Base-by-base conservation (phyloP, 306 rosid genomes). In the Astragalus glycyphyllos region DNA sequence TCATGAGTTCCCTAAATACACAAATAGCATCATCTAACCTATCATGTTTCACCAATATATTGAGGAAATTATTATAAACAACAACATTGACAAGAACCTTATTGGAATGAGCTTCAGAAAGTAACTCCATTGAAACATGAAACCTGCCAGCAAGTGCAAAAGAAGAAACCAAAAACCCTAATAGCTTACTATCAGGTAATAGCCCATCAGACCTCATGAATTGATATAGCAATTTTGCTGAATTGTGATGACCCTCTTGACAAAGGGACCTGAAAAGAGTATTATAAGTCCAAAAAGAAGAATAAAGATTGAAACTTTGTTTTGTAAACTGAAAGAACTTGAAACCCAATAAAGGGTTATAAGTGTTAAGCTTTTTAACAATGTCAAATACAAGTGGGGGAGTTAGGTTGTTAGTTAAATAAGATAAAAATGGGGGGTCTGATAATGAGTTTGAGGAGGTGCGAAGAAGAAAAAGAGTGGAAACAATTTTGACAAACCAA, bases 401-500 rank as follows among this genome's bases (percentile, higher is more conserved):
- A 10, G 84, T 88, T 73, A 88, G 81, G 65, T 86, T 79, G 59
- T 83, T 57, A 49, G 77, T 45, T 0, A 86, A 48, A 75, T 88
- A 90, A 72, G 81, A 80, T 26, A 79, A 32, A 73, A 75, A 75
- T 8, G 10, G 3, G 10, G 3, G 9, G 11, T 77, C n/a, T 71
- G 88, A 87, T 72, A 83, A 46, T 0, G 85, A 61, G 69, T 78
- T 76, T 29, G 84, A 82, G 48, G 83, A 85, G 34, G 31, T 26
- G 31, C 31, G 31, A 26, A 85, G 82, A 69, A 86, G 73, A 74
- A 90, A 86, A 29, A 90, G 79, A 31, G 97, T 86, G 41, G 84
- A 88, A 12, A 88, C 88, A 60, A 90, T 84, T 74, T 92, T 92
- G 38, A 85, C 86, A 66, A 86, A 84, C 97, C 97, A 92, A 69